phyloP scores from a whole-genome alignment of 2,329 filamentous ascomycete genomes.

The Ophiostoma ulmi region DNA sequence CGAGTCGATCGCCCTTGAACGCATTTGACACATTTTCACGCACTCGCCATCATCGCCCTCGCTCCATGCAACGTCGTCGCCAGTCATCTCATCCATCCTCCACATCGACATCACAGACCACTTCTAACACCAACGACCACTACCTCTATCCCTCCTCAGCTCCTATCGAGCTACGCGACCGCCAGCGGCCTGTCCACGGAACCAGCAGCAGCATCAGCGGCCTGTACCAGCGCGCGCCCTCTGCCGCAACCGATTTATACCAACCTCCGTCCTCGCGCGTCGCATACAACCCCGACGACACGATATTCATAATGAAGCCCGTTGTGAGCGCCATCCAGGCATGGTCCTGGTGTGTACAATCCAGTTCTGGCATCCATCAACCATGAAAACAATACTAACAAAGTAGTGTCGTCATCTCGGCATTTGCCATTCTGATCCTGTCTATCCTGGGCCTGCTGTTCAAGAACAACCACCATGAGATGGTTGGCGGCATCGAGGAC shows the following conservation, averaged over 20 bases:
- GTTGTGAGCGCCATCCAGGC: conserved; percentile 87
- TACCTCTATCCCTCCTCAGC: background rate
- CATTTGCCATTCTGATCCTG: conserved; percentile 62
- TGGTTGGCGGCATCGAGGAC: conserved; percentile 69
- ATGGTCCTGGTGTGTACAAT: conserved; percentile 74
- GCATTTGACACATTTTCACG: background rate
- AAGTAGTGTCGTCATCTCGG: conserved; percentile 66
- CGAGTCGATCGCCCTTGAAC: background rate
- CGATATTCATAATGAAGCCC: conserved; percentile 72
- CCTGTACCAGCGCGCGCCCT: conserved; percentile 13
- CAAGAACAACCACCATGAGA: conserved; percentile 71
- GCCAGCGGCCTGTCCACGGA: conserved; percentile 21
- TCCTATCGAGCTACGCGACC: conserved; percentile 27
- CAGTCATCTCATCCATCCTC: conserved; percentile 20
- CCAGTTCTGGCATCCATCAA: background rate
- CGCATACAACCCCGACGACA: conserved; percentile 16
- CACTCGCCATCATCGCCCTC: background rate
- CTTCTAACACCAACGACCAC: background rate
- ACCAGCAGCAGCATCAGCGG: conserved; percentile 29
- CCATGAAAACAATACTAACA: background rate
- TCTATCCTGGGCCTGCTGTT: conserved; percentile 65
- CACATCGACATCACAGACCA: background rate
- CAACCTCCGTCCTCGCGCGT: conserved; percentile 15
- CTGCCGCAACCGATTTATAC: conserved; percentile 13
- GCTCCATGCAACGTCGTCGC: conserved; percentile 27